Base-by-base conservation (phyloP, 1,284 basidiomycete species). In the Naganishia liquefaciens region DNA sequence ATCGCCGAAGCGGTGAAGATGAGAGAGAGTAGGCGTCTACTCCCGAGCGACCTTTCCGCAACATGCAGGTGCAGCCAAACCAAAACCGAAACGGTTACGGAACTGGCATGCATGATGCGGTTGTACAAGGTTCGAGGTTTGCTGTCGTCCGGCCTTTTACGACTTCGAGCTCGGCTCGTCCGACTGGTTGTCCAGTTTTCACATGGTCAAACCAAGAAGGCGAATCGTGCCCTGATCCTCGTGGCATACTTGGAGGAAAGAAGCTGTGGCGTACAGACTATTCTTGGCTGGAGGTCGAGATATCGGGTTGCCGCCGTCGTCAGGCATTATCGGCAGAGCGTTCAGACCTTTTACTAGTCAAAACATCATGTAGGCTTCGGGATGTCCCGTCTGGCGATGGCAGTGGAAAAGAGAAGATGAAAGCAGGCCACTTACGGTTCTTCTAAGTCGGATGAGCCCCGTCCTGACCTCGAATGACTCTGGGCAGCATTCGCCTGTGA, bases 301-400 rank as follows among this genome's bases (percentile, higher is more conserved):
- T 37, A 27, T 21, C 53, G 23, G 33, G 53, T 19, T 54, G 23
- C 21, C n/a, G 44, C 9, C 9, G 44, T 33, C 33, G 27, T 58
- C 44, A 27, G 19, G 47, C 55, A n/a, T 43, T 30, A 21, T 46
- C 57, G 33, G 57, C 5, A 49, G 57, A 50, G 25, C 46, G 57
- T 40, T 60, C 57, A 60, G 46, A 60, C 57, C 57, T 60, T 60
- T 60, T 60, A 60, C 57, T 60, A 60, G 57, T 60, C 46, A 50
- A 21, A 25, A 60, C 57, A 60, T 60, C 57, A 60, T 60, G 21
- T 25, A 60, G 57, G 57, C 37, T 46, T 21, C 46, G 46, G 33
- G 19, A 10, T 33, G 44, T 58, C 55, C 40, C 27, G 57, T 60
- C 57, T 60, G 57, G 42, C 37, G 37, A 50, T 6, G 17, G 2